These are phyloP conservation scores for Apiotrichum laibachii DNA, from an alignment of 1,284 basidiomycete genomes.

Conservation along the genomic window DNA sequence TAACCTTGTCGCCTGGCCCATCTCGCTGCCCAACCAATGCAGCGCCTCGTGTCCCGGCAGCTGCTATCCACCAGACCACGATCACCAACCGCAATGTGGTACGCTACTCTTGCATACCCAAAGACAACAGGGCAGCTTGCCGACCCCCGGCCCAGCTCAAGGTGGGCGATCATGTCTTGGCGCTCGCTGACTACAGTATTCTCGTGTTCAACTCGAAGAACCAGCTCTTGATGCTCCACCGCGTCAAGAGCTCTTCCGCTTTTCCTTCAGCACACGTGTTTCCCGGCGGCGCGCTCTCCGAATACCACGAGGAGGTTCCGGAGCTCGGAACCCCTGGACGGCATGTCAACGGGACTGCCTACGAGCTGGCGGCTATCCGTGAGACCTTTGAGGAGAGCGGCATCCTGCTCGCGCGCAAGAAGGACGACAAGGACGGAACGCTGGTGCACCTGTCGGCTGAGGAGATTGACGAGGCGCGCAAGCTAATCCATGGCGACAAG, in stretches of 20 bases:
- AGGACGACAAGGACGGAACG: not conserved
- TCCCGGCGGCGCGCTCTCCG: constrained; percentile 16
- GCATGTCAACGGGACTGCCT: constrained; percentile 15
- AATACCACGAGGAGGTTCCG: constrained; percentile 14
- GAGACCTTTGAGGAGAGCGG: constrained; percentile 26
- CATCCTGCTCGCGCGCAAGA: constrained; percentile 13
- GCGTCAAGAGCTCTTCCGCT: constrained; percentile 15
- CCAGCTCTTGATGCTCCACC: constrained; percentile 18
- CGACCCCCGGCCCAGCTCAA: constrained; percentile 2
- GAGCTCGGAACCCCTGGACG: constrained; percentile 2
- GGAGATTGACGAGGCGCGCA: constrained; percentile 1
- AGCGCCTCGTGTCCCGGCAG: not conserved
- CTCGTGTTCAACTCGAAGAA: constrained; percentile 17
- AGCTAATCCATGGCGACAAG: constrained; percentile 13
- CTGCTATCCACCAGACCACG: not conserved
- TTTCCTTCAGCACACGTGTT: constrained; percentile 20
- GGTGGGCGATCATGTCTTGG: not conserved
- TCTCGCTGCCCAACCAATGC: not conserved
- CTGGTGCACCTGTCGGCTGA: constrained; percentile 6
- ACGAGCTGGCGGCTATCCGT: constrained; percentile 17
- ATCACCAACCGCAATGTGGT: not conserved
- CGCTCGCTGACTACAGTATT: constrained; percentile 6
- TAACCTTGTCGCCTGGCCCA: too few species aligned
- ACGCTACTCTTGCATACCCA: constrained; percentile 4
- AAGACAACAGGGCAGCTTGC: not conserved